Evolutionary conservation across 202 grass and related monocot genomes (phyloP).

Genomic region (Hordeum pubiflorum): DNA sequence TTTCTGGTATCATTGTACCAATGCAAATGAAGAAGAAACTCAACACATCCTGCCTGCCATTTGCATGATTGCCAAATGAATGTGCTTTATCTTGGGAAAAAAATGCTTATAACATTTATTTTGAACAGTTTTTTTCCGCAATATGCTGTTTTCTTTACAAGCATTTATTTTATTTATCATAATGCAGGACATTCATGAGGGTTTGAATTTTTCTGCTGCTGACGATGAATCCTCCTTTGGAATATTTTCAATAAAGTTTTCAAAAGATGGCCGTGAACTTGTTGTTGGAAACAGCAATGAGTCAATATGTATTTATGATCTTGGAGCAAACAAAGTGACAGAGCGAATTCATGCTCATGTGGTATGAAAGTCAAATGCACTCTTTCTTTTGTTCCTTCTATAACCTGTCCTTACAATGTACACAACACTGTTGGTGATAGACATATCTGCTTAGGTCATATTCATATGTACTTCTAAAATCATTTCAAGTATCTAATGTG

Average conservation of each 20-base stretch:
- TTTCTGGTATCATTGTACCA: too few species aligned
- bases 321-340: slow-evolving; percentile 57
- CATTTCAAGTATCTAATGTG: background rate
- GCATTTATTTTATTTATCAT: background rate
- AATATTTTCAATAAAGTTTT: slow-evolving; percentile 71
- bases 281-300: slow-evolving; percentile 50
- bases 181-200: slow-evolving; percentile 56
- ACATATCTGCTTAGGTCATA: background rate
- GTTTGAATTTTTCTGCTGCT: slow-evolving; percentile 45
- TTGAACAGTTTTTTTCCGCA: background rate
- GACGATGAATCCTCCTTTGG: slow-evolving; percentile 32
- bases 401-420: background rate
- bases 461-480: background rate
- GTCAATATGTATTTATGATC: slow-evolving; percentile 74
- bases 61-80: background rate
- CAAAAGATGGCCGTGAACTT: slow-evolving; percentile 52
- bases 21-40: background rate
- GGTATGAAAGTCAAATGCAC: slow-evolving; percentile 19
- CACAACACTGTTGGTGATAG: background rate
- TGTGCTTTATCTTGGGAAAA: background rate
- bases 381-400: background rate
- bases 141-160: background rate
- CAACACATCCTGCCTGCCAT: background rate
- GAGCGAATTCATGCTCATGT: slow-evolving; percentile 40
- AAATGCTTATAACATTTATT: background rate